Conservation (phyloP, 2,329 filamentous ascomycete genomes). For the Pseudogymnoascus destructans region DNA sequence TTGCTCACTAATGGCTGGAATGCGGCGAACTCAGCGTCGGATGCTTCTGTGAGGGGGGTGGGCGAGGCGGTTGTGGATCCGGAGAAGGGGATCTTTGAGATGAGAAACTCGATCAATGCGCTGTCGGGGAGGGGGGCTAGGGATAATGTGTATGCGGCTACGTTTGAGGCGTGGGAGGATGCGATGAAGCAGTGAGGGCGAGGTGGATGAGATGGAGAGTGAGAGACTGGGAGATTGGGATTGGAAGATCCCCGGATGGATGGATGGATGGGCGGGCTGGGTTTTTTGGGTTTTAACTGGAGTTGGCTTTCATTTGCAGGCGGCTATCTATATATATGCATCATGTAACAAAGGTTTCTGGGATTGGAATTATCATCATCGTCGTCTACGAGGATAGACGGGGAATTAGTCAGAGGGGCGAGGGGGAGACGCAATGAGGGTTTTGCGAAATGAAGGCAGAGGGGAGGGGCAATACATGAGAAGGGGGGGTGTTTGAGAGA, state of each 20-base stretch:
- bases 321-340: background rate
- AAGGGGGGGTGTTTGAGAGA: background rate
- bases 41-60: slow-evolving; percentile 1
- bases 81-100: slow-evolving; percentile 16
- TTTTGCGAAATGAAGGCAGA: background rate
- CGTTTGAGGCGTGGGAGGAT: background rate
- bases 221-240: background rate
- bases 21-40: slow-evolving; percentile 12
- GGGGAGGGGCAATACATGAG: background rate
- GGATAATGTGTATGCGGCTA: background rate
- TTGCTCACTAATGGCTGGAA: background rate
- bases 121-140: background rate
- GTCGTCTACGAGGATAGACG: background rate
- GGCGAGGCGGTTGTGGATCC: slow-evolving; percentile 12
- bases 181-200: background rate
- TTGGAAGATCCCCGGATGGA: background rate
- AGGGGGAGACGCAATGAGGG: background rate
- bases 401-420: too few relatives aligned
- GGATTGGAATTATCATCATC: background rate
- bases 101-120: slow-evolving; percentile 19
- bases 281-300: background rate
- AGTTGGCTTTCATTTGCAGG: background rate
- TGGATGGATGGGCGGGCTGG: background rate
- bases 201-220: background rate
- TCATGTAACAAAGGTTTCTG: slow-evolving; percentile 1